Conservation (phyloP, 495 filamentous ascomycete species). For the Schizothecium vesticola region DNA sequence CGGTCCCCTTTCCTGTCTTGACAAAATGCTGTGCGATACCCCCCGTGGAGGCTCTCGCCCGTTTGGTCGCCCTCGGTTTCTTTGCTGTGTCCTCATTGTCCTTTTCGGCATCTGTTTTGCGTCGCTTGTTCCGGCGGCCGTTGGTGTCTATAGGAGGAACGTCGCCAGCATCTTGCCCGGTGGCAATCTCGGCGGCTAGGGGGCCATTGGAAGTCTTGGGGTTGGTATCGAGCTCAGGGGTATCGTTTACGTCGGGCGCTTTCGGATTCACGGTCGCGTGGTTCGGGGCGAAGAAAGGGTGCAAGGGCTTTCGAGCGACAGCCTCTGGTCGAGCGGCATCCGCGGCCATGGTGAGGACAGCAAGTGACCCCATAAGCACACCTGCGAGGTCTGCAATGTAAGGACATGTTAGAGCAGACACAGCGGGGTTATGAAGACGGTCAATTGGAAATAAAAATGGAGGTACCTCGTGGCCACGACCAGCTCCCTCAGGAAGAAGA, state of each 20-base stretch:
- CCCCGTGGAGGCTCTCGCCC: slow-evolving; percentile 10
- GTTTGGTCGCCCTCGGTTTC: slow-evolving; percentile 13
- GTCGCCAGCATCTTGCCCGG: slow-evolving; percentile 2
- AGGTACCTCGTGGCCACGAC: not conserved
- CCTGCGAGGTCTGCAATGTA: not conserved
- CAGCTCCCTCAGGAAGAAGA: not conserved
- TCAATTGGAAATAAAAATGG: not conserved
- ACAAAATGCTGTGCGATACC: slow-evolving; percentile 18
- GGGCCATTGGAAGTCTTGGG: not conserved
- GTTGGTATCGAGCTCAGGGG: not conserved
- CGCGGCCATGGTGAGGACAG: slow-evolving; percentile 25
- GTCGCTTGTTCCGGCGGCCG: slow-evolving; percentile 43
- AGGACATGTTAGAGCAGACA: not conserved
- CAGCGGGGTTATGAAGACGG: no score
- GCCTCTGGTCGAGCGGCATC: slow-evolving; percentile 10
- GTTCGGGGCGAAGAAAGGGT: slow-evolving; percentile 29
- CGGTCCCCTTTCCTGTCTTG: slow-evolving; percentile 7
- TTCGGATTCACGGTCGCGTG: not conserved
- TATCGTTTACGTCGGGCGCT: slow-evolving; percentile 5
- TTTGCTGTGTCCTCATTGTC: slow-evolving; percentile 10
- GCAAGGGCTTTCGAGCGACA: slow-evolving; percentile 20
- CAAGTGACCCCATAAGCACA: slow-evolving; percentile 22
- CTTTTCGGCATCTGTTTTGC: slow-evolving; percentile 36
- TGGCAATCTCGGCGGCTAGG: slow-evolving; percentile 1
- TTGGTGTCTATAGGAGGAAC: slow-evolving; percentile 27